Evolutionary conservation across 768 basidiomycete genomes (phyloP).

Genomic region (Lentinus brumalis): DNA sequence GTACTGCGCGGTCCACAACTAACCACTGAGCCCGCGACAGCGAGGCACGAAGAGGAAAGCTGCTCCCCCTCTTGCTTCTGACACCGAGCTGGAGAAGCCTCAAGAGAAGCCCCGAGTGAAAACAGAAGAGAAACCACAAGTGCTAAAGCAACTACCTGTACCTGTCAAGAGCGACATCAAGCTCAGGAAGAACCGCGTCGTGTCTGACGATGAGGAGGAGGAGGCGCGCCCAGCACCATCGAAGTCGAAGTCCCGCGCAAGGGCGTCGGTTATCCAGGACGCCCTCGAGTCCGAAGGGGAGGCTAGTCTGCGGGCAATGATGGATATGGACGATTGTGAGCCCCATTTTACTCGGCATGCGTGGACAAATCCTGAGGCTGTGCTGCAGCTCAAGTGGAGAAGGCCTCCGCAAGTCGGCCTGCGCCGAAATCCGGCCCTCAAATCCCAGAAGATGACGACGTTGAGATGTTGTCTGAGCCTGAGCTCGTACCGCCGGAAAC

Average conservation of each 20-base stretch:
- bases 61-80: too few relatives aligned
- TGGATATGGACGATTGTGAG: conserved; percentile 78
- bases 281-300: conserved; percentile 40
- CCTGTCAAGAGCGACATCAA: conserved; percentile 38
- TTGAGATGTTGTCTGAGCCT: conserved; percentile 20
- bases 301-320: conserved; percentile 55
- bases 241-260: conserved; percentile 39
- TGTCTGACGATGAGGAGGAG: conserved; percentile 67
- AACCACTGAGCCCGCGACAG: conserved; percentile 18
- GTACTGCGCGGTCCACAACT: background rate
- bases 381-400: conserved; percentile 18
- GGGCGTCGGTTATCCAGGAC: conserved; percentile 29
- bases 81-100: conserved; percentile 4
- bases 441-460: conserved; percentile 30
- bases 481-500: conserved; percentile 4
- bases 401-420: conserved; percentile 2
- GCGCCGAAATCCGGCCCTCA: conserved; percentile 23
- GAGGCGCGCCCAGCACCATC: conserved; percentile 30
- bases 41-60: conserved; percentile 32
- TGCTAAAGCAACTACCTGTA: background rate
- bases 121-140: conserved; percentile 2
- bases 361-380: background rate
- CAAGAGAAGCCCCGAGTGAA: conserved; percentile 1
- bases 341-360: background rate
- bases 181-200: conserved; percentile 48